Percentiles rank a stretch among this genome's conserved stretches.
phyloP scores from a whole-genome alignment of 2,329 filamentous ascomycete genomes.

The Helminthosporium solani region DNA sequence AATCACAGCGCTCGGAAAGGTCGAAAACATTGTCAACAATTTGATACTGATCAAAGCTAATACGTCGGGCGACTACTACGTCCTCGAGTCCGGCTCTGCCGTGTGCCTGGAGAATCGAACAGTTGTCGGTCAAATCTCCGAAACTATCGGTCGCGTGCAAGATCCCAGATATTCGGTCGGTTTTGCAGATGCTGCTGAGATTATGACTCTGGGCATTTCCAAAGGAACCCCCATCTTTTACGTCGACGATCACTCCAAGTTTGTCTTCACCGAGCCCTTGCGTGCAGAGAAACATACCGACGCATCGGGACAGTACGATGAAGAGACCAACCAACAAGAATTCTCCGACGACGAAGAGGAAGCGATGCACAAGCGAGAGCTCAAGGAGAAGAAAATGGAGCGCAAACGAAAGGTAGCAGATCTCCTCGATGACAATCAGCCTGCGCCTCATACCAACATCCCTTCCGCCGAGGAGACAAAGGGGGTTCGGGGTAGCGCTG shows the following conservation, averaged over 20 bases:
- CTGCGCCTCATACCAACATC: constrained; percentile 17
- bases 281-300: constrained; percentile 83
- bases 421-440: constrained; percentile 10
- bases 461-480: neutral
- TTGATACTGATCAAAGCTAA: constrained; percentile 76
- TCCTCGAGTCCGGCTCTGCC: constrained; percentile 80
- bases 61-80: constrained; percentile 76
- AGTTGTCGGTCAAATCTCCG: constrained; percentile 78
- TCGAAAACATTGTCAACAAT: constrained; percentile 77
- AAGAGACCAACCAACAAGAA: constrained; percentile 88
- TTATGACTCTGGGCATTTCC: constrained; percentile 66
- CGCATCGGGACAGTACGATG: constrained; percentile 91
- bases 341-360: constrained; percentile 98
- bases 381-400: constrained; percentile 60
- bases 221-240: constrained; percentile 75
- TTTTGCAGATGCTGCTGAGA: constrained; percentile 68
- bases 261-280: constrained; percentile 82
- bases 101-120: constrained; percentile 75
- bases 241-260: constrained; percentile 73
- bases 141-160: constrained; percentile 82
- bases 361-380: constrained; percentile 65
- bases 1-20: constrained; percentile 71
- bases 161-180: constrained; percentile 83
- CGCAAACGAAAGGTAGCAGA: constrained; percentile 20
- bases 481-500: constrained; percentile 1